phyloP scores from a whole-genome alignment of 495 filamentous ascomycete genomes.

The Podospora anserina region DNA sequence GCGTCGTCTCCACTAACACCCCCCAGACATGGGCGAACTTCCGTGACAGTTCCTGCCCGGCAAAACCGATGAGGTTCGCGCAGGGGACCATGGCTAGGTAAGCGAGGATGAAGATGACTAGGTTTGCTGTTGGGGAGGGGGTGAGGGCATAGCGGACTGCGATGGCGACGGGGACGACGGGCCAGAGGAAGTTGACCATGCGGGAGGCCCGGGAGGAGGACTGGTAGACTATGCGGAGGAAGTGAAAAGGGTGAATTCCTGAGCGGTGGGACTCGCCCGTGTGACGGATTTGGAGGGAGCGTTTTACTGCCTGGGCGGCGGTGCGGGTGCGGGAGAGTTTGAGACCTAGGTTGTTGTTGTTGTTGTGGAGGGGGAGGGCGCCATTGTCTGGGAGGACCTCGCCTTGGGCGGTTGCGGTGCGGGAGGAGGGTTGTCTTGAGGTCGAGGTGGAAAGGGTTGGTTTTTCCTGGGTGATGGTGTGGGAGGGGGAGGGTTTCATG shows the following conservation, averaged over 20 bases:
- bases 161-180: slow-evolving; percentile 53
- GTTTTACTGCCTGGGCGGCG: slow-evolving; percentile 6
- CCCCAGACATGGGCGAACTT: slow-evolving; percentile 77
- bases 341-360: neutral
- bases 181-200: slow-evolving; percentile 50
- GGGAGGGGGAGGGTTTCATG: neutral
- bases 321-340: slow-evolving; percentile 3
- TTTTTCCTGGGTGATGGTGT: neutral
- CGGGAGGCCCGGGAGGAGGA: slow-evolving; percentile 42
- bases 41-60: slow-evolving; percentile 72
- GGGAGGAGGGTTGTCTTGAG: neutral
- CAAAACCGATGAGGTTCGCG: slow-evolving; percentile 84
- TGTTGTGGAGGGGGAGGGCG: slow-evolving; percentile 13
- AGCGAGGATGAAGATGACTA: slow-evolving; percentile 38
- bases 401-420: neutral
- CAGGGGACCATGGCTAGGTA: slow-evolving; percentile 75
- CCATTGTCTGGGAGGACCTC: neutral
- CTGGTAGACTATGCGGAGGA: slow-evolving; percentile 41
- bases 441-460: neutral
- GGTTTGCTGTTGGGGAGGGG: slow-evolving; percentile 43
- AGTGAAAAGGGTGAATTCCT: slow-evolving; percentile 44
- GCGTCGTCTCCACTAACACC: slow-evolving; percentile 70
- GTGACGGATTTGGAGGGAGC: slow-evolving; percentile 20
- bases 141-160: slow-evolving; percentile 42
- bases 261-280: slow-evolving; percentile 45